Conservation (phyloP, 2,329 filamentous ascomycete species). For the Phyllosticta citrichinensis region DNA sequence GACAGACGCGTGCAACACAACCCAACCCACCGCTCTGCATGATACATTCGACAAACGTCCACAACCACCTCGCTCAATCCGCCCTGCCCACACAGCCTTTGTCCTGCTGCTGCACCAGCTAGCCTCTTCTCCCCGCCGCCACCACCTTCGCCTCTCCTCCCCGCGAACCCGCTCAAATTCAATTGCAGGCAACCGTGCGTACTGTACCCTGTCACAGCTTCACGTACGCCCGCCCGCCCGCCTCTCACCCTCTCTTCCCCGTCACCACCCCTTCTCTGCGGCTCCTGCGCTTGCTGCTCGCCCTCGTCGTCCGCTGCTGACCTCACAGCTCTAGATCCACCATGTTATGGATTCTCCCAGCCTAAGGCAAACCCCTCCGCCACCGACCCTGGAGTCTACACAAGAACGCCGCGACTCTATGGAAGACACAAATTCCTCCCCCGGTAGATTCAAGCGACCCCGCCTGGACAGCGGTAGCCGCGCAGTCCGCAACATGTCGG, state of each 20-base stretch:
- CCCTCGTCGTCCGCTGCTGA: slow-evolving; percentile 1
- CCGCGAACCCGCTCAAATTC: neutral
- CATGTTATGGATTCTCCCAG: slow-evolving; percentile 21
- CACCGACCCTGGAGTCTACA: slow-evolving; percentile 22
- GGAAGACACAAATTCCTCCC: slow-evolving; percentile 35
- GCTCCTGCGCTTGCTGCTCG: slow-evolving; percentile 1
- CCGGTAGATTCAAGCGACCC: slow-evolving; percentile 36
- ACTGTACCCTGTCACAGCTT: slow-evolving; percentile 8
- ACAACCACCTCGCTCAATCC: no score
- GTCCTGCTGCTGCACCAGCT: neutral
- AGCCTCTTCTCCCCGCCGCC: neutral
- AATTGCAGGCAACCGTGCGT: slow-evolving; percentile 8
- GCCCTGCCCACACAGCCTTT: neutral
- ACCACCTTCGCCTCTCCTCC: neutral
- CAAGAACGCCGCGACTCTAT: slow-evolving; percentile 33
- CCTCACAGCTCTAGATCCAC: slow-evolving; percentile 11
- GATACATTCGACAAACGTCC: no score
- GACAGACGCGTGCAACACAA: no score
- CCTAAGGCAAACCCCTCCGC: slow-evolving; percentile 19
- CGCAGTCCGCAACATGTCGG: slow-evolving; percentile 22
- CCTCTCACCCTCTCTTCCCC: slow-evolving; percentile 1
- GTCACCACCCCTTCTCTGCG: neutral
- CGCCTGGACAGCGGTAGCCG: slow-evolving; percentile 29
- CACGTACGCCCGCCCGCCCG: slow-evolving; percentile 6
- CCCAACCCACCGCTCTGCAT: no score